Percentiles rank a stretch among this genome's conserved stretches.
phyloP scores from a whole-genome alignment of 148 eudicot genomes.

The Rhododendron ovatum region DNA sequence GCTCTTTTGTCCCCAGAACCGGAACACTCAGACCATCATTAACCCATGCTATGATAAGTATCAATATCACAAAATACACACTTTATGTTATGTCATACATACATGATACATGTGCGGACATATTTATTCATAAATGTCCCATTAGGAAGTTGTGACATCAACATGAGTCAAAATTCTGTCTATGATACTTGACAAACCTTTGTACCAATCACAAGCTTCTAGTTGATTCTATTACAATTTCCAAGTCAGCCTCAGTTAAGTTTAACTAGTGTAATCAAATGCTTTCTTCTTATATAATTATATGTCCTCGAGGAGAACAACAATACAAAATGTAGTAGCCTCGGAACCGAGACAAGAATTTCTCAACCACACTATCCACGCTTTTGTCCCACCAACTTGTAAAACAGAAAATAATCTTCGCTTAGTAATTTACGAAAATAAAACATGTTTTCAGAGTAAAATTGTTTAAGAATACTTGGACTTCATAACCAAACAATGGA shows the following conservation, averaged over 20 bases:
- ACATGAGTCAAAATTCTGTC: background rate
- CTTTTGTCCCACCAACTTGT: background rate
- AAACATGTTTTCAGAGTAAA: background rate
- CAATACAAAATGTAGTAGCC: background rate
- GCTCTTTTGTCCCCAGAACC: background rate
- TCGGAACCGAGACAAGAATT: background rate
- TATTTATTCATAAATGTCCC: background rate
- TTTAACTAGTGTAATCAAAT: background rate
- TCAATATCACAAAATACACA: background rate
- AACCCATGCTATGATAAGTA: background rate
- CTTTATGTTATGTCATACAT: background rate
- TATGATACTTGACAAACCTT: background rate
- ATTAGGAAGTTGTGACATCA: background rate
- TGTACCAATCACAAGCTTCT: background rate
- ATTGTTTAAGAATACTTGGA: background rate
- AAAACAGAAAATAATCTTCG: background rate
- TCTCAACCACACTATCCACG: background rate
- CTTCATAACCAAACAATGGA: background rate
- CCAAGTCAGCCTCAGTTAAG: background rate
- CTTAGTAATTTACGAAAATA: background rate
- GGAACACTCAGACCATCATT: background rate
- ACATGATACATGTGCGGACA: background rate
- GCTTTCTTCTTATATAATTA: background rate
- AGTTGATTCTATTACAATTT: background rate
- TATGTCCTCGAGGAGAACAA: background rate